Conservation (phyloP, 140 eudicot species). For the Erigeron philadelphicus region DNA sequence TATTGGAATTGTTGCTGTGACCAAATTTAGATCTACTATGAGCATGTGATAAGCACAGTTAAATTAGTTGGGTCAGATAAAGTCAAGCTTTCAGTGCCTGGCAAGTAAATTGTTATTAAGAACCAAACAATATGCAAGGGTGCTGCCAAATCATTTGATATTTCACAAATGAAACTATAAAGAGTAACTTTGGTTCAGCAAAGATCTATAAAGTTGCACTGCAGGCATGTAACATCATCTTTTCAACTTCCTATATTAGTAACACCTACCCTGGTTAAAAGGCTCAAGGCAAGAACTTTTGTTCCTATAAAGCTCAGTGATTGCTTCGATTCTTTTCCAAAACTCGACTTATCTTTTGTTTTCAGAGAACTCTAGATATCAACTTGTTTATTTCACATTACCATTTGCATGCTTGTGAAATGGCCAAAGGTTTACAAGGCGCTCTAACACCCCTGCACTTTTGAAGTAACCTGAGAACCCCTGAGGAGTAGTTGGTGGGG, state of each 20-base stretch:
- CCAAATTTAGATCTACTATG: too few relatives aligned
- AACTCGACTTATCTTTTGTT: not conserved
- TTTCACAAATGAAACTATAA: not conserved
- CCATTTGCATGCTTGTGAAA: slow-evolving; percentile 66
- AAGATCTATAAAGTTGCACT: not conserved
- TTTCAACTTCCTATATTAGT: not conserved
- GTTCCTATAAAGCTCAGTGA: not conserved
- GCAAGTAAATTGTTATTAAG: not conserved
- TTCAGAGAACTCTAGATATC: not conserved
- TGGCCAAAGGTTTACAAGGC: slow-evolving; percentile 89
- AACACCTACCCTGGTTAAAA: slow-evolving; percentile 16
- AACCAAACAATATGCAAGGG: not conserved
- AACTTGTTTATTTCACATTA: slow-evolving; percentile 37
- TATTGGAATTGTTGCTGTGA: too few relatives aligned
- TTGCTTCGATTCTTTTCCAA: slow-evolving; percentile 21
- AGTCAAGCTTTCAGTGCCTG: not conserved
- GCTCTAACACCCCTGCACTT: slow-evolving; percentile 86
- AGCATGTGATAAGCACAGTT: too few relatives aligned
- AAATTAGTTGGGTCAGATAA: too few relatives aligned
- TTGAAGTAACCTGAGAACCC: slow-evolving; percentile 95
- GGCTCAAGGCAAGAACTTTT: not conserved
- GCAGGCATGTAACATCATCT: slow-evolving; percentile 3
- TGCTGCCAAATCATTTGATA: slow-evolving; percentile 11
- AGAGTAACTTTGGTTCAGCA: not conserved
- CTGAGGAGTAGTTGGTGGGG: slow-evolving; percentile 81